Conservation (phyloP, 169 alveolate genomes). For the Theileria annulata region DNA sequence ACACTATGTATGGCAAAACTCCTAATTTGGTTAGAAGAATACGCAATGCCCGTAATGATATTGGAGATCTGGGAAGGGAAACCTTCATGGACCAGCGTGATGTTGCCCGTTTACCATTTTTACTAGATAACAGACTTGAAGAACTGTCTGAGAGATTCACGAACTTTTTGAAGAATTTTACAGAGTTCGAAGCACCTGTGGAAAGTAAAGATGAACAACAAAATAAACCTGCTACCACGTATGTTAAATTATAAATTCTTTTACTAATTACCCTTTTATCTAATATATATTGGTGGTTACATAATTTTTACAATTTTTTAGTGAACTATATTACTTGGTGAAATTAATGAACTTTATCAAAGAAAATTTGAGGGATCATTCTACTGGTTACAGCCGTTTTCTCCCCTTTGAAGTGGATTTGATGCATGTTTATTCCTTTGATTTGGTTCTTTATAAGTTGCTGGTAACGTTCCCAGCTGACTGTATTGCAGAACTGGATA, state of each 20-base stretch:
- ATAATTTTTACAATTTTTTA: not conserved
- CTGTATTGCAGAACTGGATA: slow-evolving; percentile 90
- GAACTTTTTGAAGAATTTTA: slow-evolving; percentile 73
- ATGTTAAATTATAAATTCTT: slow-evolving; percentile 12
- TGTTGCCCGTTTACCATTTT: slow-evolving; percentile 78
- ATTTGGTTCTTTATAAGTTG: slow-evolving; percentile 83
- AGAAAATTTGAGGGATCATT: slow-evolving; percentile 11
- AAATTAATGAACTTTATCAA: slow-evolving; percentile 10
- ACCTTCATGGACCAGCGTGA: slow-evolving; percentile 81
- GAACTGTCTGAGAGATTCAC: slow-evolving; percentile 73
- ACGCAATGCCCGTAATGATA: slow-evolving; percentile 81
- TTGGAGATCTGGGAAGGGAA: slow-evolving; percentile 87
- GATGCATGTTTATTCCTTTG: slow-evolving; percentile 83
- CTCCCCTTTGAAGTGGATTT: slow-evolving; percentile 80
- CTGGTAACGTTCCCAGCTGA: slow-evolving; percentile 92
- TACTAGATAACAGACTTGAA: slow-evolving; percentile 76
- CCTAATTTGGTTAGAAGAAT: slow-evolving; percentile 80
- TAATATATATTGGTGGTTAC: not conserved
- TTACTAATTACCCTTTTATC: too few relatives aligned
- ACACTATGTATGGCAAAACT: slow-evolving; percentile 79
- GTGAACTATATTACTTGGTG: slow-evolving; percentile 1
- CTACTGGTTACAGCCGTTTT: slow-evolving; percentile 2
- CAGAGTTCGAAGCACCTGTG: slow-evolving; percentile 61
- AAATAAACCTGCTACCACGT: slow-evolving; percentile 28
- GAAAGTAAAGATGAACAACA: slow-evolving; percentile 45